Percentiles rank a stretch among this genome's conserved stretches.
These are phyloP conservation scores for Phytophthora lateralis DNA, from an alignment of 352 stramenopile species.

Conservation along the genomic window DNA sequence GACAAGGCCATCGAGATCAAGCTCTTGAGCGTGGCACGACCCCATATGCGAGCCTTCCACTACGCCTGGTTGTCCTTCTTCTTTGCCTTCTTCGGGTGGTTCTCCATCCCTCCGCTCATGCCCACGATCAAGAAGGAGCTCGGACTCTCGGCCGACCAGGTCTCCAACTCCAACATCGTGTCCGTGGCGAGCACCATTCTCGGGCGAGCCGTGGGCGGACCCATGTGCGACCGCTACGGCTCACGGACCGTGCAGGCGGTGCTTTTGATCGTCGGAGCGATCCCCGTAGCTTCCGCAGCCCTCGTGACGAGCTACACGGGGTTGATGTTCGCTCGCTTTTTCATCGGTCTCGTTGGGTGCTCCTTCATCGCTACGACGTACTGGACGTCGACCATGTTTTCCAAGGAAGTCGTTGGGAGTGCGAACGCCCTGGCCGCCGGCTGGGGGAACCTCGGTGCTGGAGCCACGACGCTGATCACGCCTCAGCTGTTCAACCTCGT, in stretches of 20 bases:
- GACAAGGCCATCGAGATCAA: conserved; percentile 42
- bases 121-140: conserved; percentile 91
- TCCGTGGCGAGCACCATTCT: conserved; percentile 91
- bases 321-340: conserved; percentile 90
- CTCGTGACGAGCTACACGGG: conserved; percentile 79
- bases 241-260: conserved; percentile 80
- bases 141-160: conserved; percentile 79
- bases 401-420: conserved; percentile 91
- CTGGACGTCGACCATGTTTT: conserved; percentile 95
- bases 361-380: conserved; percentile 94
- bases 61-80: conserved; percentile 94
- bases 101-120: conserved; percentile 93
- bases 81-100: conserved; percentile 95
- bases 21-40: conserved; percentile 38
- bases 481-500: conserved; percentile 90
- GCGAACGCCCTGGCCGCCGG: conserved; percentile 92
- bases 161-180: conserved; percentile 92
- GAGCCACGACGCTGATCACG: conserved; percentile 87
- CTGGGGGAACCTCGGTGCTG: conserved; percentile 95
- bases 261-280: conserved; percentile 78
- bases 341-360: conserved; percentile 93
- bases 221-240: conserved; percentile 93
- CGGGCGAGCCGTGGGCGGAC: conserved; percentile 89
- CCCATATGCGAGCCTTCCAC: conserved; percentile 95
- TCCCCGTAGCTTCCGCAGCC: conserved; percentile 85